Percentiles rank a stretch among this genome's conserved stretches.
Evolutionary conservation across 1,284 basidiomycete species (phyloP).

Genomic region (Volvariella surrecta): DNA sequence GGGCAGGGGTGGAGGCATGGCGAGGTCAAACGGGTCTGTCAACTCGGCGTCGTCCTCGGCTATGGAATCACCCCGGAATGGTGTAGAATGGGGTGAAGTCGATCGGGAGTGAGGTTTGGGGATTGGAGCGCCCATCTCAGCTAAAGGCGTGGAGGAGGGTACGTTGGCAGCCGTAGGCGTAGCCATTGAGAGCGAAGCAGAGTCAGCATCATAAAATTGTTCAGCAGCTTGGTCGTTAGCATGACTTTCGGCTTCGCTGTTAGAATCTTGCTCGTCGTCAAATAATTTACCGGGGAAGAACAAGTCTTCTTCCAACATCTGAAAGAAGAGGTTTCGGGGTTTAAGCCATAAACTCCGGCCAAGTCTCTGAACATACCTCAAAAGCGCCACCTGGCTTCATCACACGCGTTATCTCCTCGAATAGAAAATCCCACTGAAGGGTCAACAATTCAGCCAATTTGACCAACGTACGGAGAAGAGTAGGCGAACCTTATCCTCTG

Average conservation of each 20-base stretch:
- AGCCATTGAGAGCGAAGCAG: conserved; percentile 10
- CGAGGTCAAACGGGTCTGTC: background rate
- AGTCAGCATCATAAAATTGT: conserved; percentile 9
- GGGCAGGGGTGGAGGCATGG: conserved; percentile 4
- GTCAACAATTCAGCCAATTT: conserved; percentile 6
- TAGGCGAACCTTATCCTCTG: conserved; percentile 53
- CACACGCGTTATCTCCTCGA: conserved; percentile 59
- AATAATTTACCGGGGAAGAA: conserved; percentile 50
- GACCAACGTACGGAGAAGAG: conserved; percentile 3
- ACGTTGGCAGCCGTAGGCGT: conserved; percentile 6
- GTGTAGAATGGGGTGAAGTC: conserved; percentile 5
- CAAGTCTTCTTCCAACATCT: conserved; percentile 66
- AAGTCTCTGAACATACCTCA: conserved; percentile 33
- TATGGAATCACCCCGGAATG: conserved; percentile 12
- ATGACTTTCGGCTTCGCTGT: conserved; percentile 8
- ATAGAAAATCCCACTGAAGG: conserved; percentile 49
- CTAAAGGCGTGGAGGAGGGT: conserved; percentile 10
- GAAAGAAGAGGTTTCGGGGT: conserved; percentile 1
- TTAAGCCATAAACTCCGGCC: background rate
- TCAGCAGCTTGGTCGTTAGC: conserved; percentile 11
- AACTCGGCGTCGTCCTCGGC: conserved; percentile 14
- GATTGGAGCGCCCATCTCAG: conserved; percentile 8
- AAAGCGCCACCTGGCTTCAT: conserved; percentile 62
- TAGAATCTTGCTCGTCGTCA: conserved; percentile 17
- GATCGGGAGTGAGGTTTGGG: conserved; percentile 3